Evolutionary conservation across 306 rosid genomes (phyloP).

Genomic region (Senna tora): DNA sequence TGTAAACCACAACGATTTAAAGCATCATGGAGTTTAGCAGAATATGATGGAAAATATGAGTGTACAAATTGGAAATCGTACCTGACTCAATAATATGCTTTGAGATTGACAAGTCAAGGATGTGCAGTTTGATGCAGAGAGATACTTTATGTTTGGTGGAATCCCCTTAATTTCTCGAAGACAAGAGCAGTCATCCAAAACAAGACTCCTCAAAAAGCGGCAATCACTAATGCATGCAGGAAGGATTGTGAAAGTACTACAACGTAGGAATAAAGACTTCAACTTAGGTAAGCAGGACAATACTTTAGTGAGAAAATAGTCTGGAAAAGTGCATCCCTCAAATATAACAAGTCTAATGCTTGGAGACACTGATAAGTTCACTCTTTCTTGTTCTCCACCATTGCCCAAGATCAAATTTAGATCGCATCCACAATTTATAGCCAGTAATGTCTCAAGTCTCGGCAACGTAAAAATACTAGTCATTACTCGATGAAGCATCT

Average conservation of each 20-base stretch:
- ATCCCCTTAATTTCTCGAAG: constrained; percentile 29
- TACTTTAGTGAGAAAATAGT: background rate
- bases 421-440: background rate
- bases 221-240: constrained; percentile 28
- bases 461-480: constrained; percentile 6
- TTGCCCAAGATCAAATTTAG: constrained; percentile 4
- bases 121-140: constrained; percentile 21
- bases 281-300: background rate
- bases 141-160: constrained; percentile 32
- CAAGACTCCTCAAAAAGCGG: constrained; percentile 7
- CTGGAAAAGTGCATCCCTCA: background rate
- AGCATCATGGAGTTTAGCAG: background rate
- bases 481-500: too few species aligned
- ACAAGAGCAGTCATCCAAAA: constrained; percentile 10
- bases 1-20: background rate
- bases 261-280: background rate
- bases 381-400: constrained; percentile 15
- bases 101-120: constrained; percentile 4
- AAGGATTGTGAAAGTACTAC: constrained; percentile 21
- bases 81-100: constrained; percentile 29
- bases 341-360: background rate
- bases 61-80: background rate
- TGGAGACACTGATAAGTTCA: background rate
- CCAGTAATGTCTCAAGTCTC: constrained; percentile 20
- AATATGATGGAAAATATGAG: background rate